A percentile compares a stretch with the other conserved stretches of the same genome.
Evolutionary conservation across 2,329 filamentous ascomycete species (phyloP).

Genomic region (Neofusicoccum cordaticola): DNA sequence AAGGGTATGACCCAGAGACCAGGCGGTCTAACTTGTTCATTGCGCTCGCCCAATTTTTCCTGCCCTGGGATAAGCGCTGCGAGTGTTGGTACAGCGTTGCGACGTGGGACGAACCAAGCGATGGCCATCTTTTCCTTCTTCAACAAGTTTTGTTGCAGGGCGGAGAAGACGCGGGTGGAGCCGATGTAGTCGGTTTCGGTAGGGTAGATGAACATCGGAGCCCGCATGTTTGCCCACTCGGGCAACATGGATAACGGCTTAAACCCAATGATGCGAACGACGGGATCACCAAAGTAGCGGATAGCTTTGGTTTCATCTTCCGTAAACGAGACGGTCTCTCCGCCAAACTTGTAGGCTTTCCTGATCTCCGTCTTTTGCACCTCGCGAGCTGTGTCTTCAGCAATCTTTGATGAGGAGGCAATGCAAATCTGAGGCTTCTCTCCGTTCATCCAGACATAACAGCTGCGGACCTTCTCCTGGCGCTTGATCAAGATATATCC

Average conservation of each 20-base stretch:
- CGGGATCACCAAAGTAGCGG: slow-evolving; percentile 74
- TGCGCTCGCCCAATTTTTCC: slow-evolving; percentile 60
- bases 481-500: slow-evolving; percentile 87
- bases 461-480: slow-evolving; percentile 76
- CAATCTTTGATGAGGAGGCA: slow-evolving; percentile 70
- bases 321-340: slow-evolving; percentile 81
- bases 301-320: slow-evolving; percentile 78
- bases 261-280: slow-evolving; percentile 90
- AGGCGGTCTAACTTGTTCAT: slow-evolving; percentile 69
- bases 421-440: slow-evolving; percentile 78
- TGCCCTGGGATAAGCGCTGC: slow-evolving; percentile 78
- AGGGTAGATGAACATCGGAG: slow-evolving; percentile 90
- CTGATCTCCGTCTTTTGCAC: slow-evolving; percentile 80
- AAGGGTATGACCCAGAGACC: slow-evolving; percentile 87
- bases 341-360: slow-evolving; percentile 95
- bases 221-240: slow-evolving; percentile 80
- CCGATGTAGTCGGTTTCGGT: slow-evolving; percentile 87
- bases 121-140: slow-evolving; percentile 77
- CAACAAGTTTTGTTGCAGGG: slow-evolving; percentile 82
- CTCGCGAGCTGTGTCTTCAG: slow-evolving; percentile 71
- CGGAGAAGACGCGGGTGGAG: slow-evolving; percentile 88
- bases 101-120: slow-evolving; percentile 83
- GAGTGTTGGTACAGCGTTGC: slow-evolving; percentile 74
- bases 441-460: slow-evolving; percentile 85
- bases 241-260: slow-evolving; percentile 74